Evolutionary conservation across 78 protist genomes (phyloP), one percentile per base, ranked within the genome.

Genomic region (Cavenderia fasciculata): DNA sequence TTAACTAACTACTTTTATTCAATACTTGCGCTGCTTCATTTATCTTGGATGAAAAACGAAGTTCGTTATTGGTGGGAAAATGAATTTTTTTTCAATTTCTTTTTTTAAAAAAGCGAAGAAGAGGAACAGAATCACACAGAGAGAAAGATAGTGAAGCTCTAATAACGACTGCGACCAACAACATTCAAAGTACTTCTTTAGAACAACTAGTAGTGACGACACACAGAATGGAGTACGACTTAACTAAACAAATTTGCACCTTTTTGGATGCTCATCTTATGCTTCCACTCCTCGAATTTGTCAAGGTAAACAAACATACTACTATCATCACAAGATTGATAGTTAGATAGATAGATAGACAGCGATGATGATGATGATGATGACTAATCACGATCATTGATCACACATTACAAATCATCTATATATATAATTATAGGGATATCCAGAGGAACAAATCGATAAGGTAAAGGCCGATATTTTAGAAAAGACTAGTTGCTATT

Each of bases 401-500:
- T 54, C 23, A n/a, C 19, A 18, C 10, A 23, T 18, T 54, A 46
- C 7, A 46, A 7, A 14, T 46, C 7, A 46, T 31, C 6, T 18
- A 34, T 18, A 10, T 10, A 61, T 61, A 61, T 61, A 18, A 12
- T 34, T 61, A 63, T 63, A 63, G 72, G 72, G 72, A 68, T 82
- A 82, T 41, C 54, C 74, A 82, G 90, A 82, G 43, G 61, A 65
- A 40, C 61, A 82, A 47, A 57, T 82, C 29, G 68, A 82, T 82
- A 47, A 56, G 18, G 90, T 78, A 7, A 82, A 66, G 46, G 90
- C 78, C 41, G 90, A 82, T 82, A 82, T 82, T 57, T 43, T 82
- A 46, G 65, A 49, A 40, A 56, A 82, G 33, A 82, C 90, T 38
- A 78, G 90, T 51, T 43, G 77, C 33, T 68, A 54, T 54, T 76